Conservation (phyloP, 768 basidiomycete species). For the Hemileccinum impolitum region DNA sequence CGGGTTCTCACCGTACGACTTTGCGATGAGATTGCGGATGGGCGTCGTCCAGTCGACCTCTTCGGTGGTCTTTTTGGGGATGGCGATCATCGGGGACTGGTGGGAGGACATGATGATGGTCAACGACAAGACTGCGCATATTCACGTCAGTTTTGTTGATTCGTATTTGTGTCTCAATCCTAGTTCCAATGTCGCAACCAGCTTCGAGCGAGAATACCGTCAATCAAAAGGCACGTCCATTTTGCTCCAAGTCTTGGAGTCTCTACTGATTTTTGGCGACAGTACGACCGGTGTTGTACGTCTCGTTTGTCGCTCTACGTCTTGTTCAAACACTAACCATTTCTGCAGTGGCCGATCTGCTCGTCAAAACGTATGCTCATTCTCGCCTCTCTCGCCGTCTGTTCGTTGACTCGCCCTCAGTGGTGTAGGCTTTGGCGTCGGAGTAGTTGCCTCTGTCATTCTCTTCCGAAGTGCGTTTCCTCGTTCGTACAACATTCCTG, state of each 20-base stretch:
- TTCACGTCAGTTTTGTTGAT: conserved; percentile 12
- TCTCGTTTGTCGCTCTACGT: conserved; percentile 37
- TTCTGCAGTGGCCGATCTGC: conserved; percentile 63
- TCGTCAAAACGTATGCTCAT: conserved; percentile 77
- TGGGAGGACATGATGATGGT: conserved; percentile 59
- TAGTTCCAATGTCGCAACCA: conserved; percentile 51
- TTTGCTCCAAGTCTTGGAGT: background rate
- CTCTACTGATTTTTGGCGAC: background rate
- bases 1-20: conserved; percentile 91
- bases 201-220: conserved; percentile 87
- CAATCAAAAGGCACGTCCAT: conserved; percentile 70
- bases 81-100: conserved; percentile 86
- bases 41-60: conserved; percentile 96
- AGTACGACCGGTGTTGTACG: conserved; percentile 88
- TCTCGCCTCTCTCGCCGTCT: background rate
- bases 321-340: conserved; percentile 11
- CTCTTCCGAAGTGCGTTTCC: conserved; percentile 80
- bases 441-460: conserved; percentile 85
- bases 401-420: conserved; percentile 37
- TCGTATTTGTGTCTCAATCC: conserved; percentile 19
- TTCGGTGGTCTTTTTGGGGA: conserved; percentile 91
- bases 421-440: conserved; percentile 84
- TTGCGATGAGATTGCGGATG: conserved; percentile 79
- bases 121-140: conserved; percentile 1
- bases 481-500: background rate